Evolutionary conservation across 805 yeast species (phyloP), one percentile per base, ranked within the genome.

Genomic region (Nakazawaea populi): DNA sequence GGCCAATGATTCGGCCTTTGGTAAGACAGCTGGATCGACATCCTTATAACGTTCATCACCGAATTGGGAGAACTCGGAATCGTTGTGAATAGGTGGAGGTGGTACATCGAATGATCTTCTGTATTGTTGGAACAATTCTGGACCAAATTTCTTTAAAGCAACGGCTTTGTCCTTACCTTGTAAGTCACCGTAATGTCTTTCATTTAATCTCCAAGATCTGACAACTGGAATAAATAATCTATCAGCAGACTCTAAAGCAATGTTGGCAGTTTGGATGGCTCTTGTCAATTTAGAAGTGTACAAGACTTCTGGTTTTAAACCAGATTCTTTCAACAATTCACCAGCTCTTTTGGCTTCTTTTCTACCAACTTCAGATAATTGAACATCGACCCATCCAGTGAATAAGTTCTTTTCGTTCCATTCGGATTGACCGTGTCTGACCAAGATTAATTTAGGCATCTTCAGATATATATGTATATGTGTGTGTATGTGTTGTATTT

Each of bases 361-460:
- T 69, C 78, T 82, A 73, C 98, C 98, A 61, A 79, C 73, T 55
- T 78, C 90, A 50, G 92, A 83, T 70, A 91, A 81, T 66, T 80
- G 76, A 61, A 89, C 96, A 73, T 91, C 98, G 57, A 92, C 97
- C 98, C 98, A 91, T 68, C 98, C 98, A 72, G 97, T 91, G 86
- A 91, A 91, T 62, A 91, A 80, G 82, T 91, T 92, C 80, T 89
- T 89, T 74, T 89, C 96, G 75, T 91, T 91, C 98, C 98, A 91
- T 73, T 89, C 97, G 76, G 96, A 88, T 80, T 92, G 96, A 66
- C 98, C 98, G 91, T 91, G 98, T 81, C 98, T 91, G 62, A 92
- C 90, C 69, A 91, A 80, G 69, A 91, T 83, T 73, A 91, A 80
- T 74, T 87, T 89, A 54, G 60, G 67, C 53, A 66, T 66, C 67